Conservation (phyloP, 179 eudicot species). For the Spergularia azorica region DNA sequence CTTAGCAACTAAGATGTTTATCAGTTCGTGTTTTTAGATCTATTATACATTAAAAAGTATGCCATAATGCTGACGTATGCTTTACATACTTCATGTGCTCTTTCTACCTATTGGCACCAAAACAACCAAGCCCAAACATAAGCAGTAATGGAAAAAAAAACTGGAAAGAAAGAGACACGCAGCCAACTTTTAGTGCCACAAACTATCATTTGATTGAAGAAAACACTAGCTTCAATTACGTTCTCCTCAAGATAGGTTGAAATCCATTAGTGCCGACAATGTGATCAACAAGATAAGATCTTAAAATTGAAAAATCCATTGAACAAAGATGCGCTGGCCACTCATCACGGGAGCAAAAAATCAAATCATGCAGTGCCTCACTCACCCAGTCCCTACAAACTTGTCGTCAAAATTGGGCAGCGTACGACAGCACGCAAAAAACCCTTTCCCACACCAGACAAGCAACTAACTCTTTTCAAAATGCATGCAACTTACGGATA, state of each 20-base stretch:
- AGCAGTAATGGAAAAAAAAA: not conserved
- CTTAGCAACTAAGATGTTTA: no score
- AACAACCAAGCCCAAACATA: conserved; percentile 18
- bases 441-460: not conserved
- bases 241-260: conserved; percentile 12
- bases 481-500: not conserved
- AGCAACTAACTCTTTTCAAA: not conserved
- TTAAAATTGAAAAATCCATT: conserved; percentile 20
- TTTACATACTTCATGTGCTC: conserved; percentile 1
- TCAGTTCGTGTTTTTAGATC: not conserved
- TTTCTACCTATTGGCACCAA: conserved; percentile 6
- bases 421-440: conserved; percentile 5
- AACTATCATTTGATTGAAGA: conserved; percentile 18
- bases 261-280: conserved; percentile 20
- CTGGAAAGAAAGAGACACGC: conserved; percentile 14
- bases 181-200: conserved; percentile 17
- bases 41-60: conserved; percentile 3
- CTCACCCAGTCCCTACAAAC: conserved; percentile 7
- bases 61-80: conserved; percentile 15
- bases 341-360: conserved; percentile 5
- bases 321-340: conserved; percentile 18
- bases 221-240: conserved; percentile 6
- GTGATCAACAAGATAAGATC: conserved; percentile 19
- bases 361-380: conserved; percentile 23
- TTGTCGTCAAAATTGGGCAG: conserved; percentile 23